These are phyloP conservation scores for Colletotrichum tamarilloi DNA, from an alignment of 2,329 filamentous ascomycete species.

Conservation along the genomic window DNA sequence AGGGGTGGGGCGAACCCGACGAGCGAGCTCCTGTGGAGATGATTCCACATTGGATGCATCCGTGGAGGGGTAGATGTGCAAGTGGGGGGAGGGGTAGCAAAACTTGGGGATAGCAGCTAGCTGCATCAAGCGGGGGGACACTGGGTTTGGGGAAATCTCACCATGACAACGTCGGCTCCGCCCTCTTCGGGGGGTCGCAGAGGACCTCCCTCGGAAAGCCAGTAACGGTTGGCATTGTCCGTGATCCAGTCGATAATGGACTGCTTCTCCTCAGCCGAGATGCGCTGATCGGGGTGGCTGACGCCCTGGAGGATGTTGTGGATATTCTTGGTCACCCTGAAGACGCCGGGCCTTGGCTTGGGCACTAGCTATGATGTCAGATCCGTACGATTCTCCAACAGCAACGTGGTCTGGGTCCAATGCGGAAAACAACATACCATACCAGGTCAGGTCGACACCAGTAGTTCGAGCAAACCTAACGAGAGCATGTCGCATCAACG, in stretches of 20 bases:
- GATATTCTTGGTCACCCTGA: slow-evolving; percentile 86
- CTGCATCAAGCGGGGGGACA: neutral
- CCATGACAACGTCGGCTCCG: slow-evolving; percentile 80
- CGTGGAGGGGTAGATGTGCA: slow-evolving; percentile 28
- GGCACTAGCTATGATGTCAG: slow-evolving; percentile 63
- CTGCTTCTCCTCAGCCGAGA: slow-evolving; percentile 70
- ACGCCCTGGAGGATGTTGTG: slow-evolving; percentile 91
- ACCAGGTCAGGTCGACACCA: slow-evolving; percentile 80
- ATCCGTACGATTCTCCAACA: slow-evolving; percentile 12
- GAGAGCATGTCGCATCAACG: slow-evolving; percentile 83
- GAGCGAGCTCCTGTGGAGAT: slow-evolving; percentile 26
- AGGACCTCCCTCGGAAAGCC: slow-evolving; percentile 76
- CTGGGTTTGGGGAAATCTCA: slow-evolving; percentile 45
- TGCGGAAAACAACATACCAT: slow-evolving; percentile 54
- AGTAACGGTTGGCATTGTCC: slow-evolving; percentile 80
- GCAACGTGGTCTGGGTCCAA: neutral
- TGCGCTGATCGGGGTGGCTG: slow-evolving; percentile 70
- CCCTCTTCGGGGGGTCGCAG: slow-evolving; percentile 73
- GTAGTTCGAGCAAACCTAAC: slow-evolving; percentile 76
- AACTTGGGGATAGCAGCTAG: slow-evolving; percentile 20
- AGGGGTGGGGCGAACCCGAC: slow-evolving; percentile 5
- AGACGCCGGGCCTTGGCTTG: slow-evolving; percentile 82
- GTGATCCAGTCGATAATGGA: slow-evolving; percentile 78
- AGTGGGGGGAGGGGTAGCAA: slow-evolving; percentile 19
- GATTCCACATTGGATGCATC: slow-evolving; percentile 18